These are phyloP conservation scores for Neonectria faginata DNA, from an alignment of 2,329 filamentous ascomycete genomes.

Conservation along the genomic window DNA sequence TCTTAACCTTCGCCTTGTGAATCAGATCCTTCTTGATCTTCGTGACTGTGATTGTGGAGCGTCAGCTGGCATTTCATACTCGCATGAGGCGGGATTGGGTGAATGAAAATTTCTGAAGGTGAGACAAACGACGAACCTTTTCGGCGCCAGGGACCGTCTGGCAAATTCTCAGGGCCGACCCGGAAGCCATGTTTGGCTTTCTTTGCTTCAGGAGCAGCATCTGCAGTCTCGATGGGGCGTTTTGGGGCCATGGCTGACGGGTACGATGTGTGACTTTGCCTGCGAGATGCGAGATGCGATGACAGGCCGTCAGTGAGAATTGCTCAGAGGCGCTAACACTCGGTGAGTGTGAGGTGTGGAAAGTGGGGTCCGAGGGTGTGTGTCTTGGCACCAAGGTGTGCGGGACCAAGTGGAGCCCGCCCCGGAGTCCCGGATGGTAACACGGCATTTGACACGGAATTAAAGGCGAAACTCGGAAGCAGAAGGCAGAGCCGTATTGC, in stretches of 20 bases:
- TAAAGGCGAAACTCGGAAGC: slow-evolving; percentile 23
- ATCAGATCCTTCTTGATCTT: slow-evolving; percentile 93
- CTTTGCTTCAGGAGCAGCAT: slow-evolving; percentile 56
- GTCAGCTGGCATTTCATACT: slow-evolving; percentile 31
- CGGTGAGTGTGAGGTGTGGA: slow-evolving; percentile 19
- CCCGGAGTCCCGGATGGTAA: not conserved
- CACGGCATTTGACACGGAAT: slow-evolving; percentile 6
- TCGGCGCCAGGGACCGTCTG: slow-evolving; percentile 87
- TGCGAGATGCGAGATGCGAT: not conserved
- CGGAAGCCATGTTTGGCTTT: slow-evolving; percentile 79
- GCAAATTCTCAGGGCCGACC: slow-evolving; percentile 89
- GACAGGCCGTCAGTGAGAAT: slow-evolving; percentile 32
- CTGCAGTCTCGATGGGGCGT: slow-evolving; percentile 45
- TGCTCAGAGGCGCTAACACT: slow-evolving; percentile 8
- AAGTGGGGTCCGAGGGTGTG: slow-evolving; percentile 16
- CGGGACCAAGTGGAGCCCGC: not conserved
- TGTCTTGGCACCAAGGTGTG: slow-evolving; percentile 7
- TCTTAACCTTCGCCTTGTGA: slow-evolving; percentile 92
- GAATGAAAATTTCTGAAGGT: slow-evolving; percentile 34
- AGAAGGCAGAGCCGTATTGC: not conserved
- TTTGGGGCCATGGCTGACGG: slow-evolving; percentile 48
- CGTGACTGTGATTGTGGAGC: slow-evolving; percentile 66
- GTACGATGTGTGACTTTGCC: slow-evolving; percentile 22
- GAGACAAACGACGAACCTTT: slow-evolving; percentile 64
- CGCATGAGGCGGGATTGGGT: not conserved